Evolutionary conservation across 2,329 filamentous ascomycete species (phyloP).

Genomic region (Cladophialophora chaetospira): DNA sequence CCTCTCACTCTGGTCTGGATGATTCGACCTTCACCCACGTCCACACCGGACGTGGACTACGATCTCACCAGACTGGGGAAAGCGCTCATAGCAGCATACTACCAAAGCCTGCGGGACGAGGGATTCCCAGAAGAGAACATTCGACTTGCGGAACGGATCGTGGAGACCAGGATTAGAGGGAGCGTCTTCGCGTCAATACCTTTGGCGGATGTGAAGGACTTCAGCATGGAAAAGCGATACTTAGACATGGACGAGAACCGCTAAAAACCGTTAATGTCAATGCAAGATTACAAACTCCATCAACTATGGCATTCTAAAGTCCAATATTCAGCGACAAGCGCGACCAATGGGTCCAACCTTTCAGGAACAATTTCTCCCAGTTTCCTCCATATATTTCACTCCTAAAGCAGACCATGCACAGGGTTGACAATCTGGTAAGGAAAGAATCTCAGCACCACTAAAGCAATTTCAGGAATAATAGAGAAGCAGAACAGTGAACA

Average conservation of each 20-base stretch:
- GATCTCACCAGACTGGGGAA: slow-evolving; percentile 20
- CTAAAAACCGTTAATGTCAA: neutral
- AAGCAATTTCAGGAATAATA: neutral
- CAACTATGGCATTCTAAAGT: no score
- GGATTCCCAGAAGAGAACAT: slow-evolving; percentile 32
- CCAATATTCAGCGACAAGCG: no score
- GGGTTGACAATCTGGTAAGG: neutral
- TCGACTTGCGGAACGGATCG: slow-evolving; percentile 26
- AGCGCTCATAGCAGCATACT: slow-evolving; percentile 30
- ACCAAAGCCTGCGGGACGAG: slow-evolving; percentile 31
- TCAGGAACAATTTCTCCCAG: no score
- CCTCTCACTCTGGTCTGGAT: slow-evolving; percentile 31
- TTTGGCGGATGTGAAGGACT: slow-evolving; percentile 23
- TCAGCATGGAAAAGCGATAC: slow-evolving; percentile 10
- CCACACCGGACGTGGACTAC: slow-evolving; percentile 11
- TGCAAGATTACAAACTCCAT: no score
- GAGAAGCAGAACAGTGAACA: neutral
- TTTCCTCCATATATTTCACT: no score
- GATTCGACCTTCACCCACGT: slow-evolving; percentile 25
- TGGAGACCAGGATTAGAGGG: slow-evolving; percentile 20
- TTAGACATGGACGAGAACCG: slow-evolving; percentile 3
- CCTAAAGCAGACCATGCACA: no score
- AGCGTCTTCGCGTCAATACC: slow-evolving; percentile 23
- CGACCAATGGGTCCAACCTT: no score
- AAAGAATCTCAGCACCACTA: neutral